phyloP scores from a whole-genome alignment of 768 basidiomycete species.

The Boletus reticuloceps region DNA sequence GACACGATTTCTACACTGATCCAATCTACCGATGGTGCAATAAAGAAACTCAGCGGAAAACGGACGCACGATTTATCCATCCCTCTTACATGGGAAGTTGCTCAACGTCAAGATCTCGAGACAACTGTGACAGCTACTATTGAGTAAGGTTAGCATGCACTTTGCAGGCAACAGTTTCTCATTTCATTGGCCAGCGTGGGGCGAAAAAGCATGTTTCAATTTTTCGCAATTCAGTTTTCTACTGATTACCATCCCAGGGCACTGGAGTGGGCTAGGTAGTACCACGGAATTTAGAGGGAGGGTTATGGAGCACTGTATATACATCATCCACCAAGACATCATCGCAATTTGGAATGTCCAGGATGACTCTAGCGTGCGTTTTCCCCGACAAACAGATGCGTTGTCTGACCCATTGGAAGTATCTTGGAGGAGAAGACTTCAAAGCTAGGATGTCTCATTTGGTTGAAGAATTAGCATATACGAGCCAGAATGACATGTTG shows the following conservation, averaged over 20 bases:
- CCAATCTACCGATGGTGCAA: conserved; percentile 1
- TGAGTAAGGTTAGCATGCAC: background rate
- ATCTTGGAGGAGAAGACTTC: conserved; percentile 2
- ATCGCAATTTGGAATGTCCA: conserved; percentile 6
- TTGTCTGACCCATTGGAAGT: background rate
- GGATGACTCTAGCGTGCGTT: conserved; percentile 2
- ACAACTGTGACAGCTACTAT: background rate
- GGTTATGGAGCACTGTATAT: background rate
- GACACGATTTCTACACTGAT: background rate
- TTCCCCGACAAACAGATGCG: no score
- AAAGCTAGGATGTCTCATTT: conserved; percentile 8
- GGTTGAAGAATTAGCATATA: background rate
- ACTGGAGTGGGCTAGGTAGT: background rate
- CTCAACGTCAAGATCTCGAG: conserved; percentile 4
- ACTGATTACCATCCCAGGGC: background rate
- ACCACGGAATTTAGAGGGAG: background rate
- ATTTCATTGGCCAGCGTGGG: background rate
- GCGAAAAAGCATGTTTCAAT: background rate
- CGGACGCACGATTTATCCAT: background rate
- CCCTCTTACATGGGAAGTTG: conserved; percentile 6
- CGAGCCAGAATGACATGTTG: no score
- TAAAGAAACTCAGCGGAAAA: background rate
- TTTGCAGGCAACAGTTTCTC: background rate
- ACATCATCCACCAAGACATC: conserved; percentile 5
- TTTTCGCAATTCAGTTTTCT: background rate